phyloP scores from a whole-genome alignment of 2,329 filamentous ascomycete genomes.

The Boeremia lycopersici region DNA sequence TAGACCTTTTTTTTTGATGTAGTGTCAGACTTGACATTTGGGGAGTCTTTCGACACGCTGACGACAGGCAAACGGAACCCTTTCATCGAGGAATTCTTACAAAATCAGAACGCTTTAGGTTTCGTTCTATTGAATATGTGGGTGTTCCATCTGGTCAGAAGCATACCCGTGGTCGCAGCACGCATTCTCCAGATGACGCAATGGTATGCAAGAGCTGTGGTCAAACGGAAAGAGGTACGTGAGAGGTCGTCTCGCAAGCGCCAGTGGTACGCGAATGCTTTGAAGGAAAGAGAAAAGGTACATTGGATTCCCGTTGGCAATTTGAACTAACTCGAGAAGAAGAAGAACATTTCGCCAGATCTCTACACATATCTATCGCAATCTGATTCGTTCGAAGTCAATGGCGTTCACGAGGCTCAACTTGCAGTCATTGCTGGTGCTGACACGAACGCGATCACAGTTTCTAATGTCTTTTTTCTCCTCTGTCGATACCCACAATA shows the following conservation, averaged over 20 bases:
- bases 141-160: slow-evolving; percentile 16
- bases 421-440: slow-evolving; percentile 49
- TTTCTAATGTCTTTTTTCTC: slow-evolving; percentile 56
- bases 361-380: slow-evolving; percentile 21
- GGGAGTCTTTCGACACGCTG: slow-evolving; percentile 19
- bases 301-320: background rate
- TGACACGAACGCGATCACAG: slow-evolving; percentile 56
- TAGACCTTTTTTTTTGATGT: slow-evolving; percentile 25
- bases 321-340: slow-evolving; percentile 9
- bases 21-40: slow-evolving; percentile 18
- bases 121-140: slow-evolving; percentile 17
- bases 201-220: background rate
- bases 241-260: background rate
- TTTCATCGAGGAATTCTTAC: slow-evolving; percentile 12
- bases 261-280: slow-evolving; percentile 15
- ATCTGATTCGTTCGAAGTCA: slow-evolving; percentile 5
- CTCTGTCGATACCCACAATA: slow-evolving; percentile 38
- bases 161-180: slow-evolving; percentile 1
- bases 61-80: slow-evolving; percentile 11
- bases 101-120: slow-evolving; percentile 10
- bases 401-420: slow-evolving; percentile 18
- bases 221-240: slow-evolving; percentile 4
- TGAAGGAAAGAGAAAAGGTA: slow-evolving; percentile 16
- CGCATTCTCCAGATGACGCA: background rate
- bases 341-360: slow-evolving; percentile 10